Conservation (phyloP, 75 land plant genomes). For the Cunninghamia lanceolata region DNA sequence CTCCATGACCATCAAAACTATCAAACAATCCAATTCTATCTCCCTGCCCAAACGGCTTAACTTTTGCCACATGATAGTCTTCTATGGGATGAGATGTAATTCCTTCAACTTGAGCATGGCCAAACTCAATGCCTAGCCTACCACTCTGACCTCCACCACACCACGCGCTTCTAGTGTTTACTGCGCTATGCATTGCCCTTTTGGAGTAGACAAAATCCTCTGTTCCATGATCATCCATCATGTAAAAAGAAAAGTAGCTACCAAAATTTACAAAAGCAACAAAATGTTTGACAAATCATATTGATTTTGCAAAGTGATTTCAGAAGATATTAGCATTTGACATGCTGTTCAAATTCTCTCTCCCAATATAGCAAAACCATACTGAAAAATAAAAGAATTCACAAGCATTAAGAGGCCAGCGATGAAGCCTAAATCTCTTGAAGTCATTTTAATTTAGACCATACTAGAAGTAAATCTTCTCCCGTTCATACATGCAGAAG, state of each 20-base stretch:
- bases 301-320: too few relatives aligned
- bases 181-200: not conserved
- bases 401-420: too few relatives aligned
- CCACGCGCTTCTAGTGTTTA: not conserved
- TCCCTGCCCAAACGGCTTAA: slow-evolving; percentile 13
- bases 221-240: not conserved
- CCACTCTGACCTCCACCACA: slow-evolving; percentile 7
- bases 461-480: too few relatives aligned
- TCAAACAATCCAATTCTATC: slow-evolving; percentile 41
- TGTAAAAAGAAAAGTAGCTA: too few relatives aligned
- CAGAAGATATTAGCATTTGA: too few relatives aligned
- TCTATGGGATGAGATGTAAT: slow-evolving; percentile 37
- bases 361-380: too few relatives aligned
- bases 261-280: not conserved
- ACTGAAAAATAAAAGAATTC: too few relatives aligned
- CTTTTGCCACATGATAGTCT: slow-evolving; percentile 41
- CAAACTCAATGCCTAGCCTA: slow-evolving; percentile 22
- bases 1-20: slow-evolving; percentile 44
- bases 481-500: too few relatives aligned
- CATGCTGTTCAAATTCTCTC: too few relatives aligned
- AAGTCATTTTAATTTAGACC: too few relatives aligned
- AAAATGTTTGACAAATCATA: too few relatives aligned
- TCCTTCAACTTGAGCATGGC: slow-evolving; percentile 35
- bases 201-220: not conserved
- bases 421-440: too few relatives aligned